Evolutionary conservation across 2,329 filamentous ascomycete species (phyloP), one percentile per base, ranked within the genome.

Genomic region (Aspergillus hortae): DNA sequence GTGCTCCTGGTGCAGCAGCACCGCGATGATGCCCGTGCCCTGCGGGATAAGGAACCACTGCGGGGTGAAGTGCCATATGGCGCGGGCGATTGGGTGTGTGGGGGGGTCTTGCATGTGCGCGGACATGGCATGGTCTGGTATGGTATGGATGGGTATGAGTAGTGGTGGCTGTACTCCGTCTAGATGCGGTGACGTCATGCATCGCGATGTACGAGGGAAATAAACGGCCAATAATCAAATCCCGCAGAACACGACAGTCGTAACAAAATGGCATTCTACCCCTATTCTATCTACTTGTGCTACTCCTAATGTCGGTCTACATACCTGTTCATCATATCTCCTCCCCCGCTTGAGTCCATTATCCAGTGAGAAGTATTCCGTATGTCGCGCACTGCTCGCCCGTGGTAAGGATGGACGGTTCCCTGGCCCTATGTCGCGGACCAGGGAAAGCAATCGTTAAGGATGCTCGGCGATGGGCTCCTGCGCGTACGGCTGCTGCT

Each of bases 21-120:
- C 56, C 12, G 67, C 62, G 6, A 71, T 55, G 50, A 72, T 70
- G 21, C 68, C 66, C 2, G 65, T 74, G 15, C 71, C 70, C 57
- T 74, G 71, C 0, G 72, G 66, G 23, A 73, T 52, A 6, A 73
- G 63, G 53, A 75, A 72, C 67, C 70, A 73, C 56, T 61, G 61
- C 9, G 67, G 68, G 1, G 62, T 61, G 51, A 73, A 73, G 46
- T 64, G 64, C 53, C 61, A 65, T n/a, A 74, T 51, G 2, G 60
- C 62, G 4, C 54, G 56, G 4, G 53, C 58, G 1, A 58, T 17
- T 9, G 56, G 44, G n/a, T 48, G 36, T n/a, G 44, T 14, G 6
- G 46, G 30, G 14, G 12, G 15, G 14, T 36, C 27, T n/a, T 44
- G 19, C n/a, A 12, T 12, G 41, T 14, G 32, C 17, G 21, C 10